Percentiles rank a stretch among this genome's conserved stretches.
Conservation (phyloP, 768 basidiomycete species). For the Trametes villosa region DNA sequence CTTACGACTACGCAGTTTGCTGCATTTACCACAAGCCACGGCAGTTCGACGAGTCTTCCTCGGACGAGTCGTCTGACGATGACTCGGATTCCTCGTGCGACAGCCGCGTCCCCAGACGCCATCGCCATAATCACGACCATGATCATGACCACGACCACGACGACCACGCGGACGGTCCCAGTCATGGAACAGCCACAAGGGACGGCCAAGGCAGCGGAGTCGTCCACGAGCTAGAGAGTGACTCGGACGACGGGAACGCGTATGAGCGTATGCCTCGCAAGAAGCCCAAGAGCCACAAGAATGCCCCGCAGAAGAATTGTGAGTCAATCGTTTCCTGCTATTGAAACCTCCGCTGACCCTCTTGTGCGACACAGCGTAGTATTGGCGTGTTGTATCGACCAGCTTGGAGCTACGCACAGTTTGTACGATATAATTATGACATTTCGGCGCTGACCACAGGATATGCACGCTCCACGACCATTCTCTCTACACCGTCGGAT, state of each 20-base stretch:
- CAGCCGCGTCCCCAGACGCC: constrained; percentile 12
- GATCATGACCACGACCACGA: constrained; percentile 25
- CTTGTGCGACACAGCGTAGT: not conserved
- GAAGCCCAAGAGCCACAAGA: constrained; percentile 30
- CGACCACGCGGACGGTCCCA: constrained; percentile 13
- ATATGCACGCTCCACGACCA: too few relatives aligned
- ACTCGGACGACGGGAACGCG: constrained; percentile 36
- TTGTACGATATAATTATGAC: constrained; percentile 7
- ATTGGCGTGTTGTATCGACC: not conserved
- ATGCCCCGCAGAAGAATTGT: not conserved
- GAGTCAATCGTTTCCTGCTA: not conserved
- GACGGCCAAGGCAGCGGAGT: constrained; percentile 25
- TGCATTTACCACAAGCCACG: constrained; percentile 92
- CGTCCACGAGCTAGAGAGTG: constrained; percentile 31
- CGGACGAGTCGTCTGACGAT: constrained; percentile 60
- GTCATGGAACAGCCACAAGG: constrained; percentile 22
- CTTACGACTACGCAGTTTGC: constrained; percentile 63
- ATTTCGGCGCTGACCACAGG: too few relatives aligned
- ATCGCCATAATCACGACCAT: not conserved
- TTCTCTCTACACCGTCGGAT: not conserved
- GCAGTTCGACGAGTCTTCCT: constrained; percentile 78
- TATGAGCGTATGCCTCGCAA: constrained; percentile 40
- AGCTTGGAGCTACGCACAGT: too few relatives aligned
- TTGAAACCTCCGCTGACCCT: too few relatives aligned
- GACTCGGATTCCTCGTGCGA: constrained; percentile 41